Conservation (phyloP, 371 early-diverging fungal species). For the Mucor plumbeus region DNA sequence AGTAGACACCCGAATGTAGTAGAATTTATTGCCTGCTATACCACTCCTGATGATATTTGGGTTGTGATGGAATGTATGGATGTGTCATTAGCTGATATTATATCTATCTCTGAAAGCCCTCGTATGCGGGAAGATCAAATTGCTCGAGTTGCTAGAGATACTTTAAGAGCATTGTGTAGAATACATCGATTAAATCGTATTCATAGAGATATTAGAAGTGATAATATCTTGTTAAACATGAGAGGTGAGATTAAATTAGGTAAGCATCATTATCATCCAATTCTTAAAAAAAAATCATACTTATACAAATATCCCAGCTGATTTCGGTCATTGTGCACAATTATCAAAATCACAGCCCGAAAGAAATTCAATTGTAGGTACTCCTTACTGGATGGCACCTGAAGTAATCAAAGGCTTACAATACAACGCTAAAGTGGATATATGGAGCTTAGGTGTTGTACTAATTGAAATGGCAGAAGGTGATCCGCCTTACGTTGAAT, state of each 20-base stretch:
- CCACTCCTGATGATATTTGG: conserved; percentile 64
- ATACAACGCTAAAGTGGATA: conserved; percentile 85
- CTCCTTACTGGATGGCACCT: conserved; percentile 97
- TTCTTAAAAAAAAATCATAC: conserved; percentile 18
- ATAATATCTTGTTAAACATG: conserved; percentile 75
- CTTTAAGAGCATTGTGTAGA: conserved; percentile 86
- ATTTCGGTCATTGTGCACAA: conserved; percentile 77
- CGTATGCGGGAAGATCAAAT: conserved; percentile 66
- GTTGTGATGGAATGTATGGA: conserved; percentile 85
- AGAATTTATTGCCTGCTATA: conserved; percentile 71
- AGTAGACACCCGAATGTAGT: conserved; percentile 75
- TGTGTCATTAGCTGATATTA: conserved; percentile 77
- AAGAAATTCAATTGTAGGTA: conserved; percentile 76
- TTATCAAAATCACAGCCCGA: conserved; percentile 63
- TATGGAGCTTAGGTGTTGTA: conserved; percentile 88
- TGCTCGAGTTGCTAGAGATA: conserved; percentile 76
- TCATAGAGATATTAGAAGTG: conserved; percentile 94
- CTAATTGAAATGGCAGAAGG: conserved; percentile 87
- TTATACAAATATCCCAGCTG: conserved; percentile 61
- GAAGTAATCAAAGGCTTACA: conserved; percentile 84
- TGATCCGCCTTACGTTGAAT: conserved; percentile 74
- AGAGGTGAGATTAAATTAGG: conserved; percentile 76
- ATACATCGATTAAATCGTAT: conserved; percentile 90
- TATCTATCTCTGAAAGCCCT: conserved; percentile 63
- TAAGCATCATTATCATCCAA: conserved; percentile 43